phyloP scores from a whole-genome alignment of 2,329 filamentous ascomycete genomes.

The Xylaria hypoxylon region DNA sequence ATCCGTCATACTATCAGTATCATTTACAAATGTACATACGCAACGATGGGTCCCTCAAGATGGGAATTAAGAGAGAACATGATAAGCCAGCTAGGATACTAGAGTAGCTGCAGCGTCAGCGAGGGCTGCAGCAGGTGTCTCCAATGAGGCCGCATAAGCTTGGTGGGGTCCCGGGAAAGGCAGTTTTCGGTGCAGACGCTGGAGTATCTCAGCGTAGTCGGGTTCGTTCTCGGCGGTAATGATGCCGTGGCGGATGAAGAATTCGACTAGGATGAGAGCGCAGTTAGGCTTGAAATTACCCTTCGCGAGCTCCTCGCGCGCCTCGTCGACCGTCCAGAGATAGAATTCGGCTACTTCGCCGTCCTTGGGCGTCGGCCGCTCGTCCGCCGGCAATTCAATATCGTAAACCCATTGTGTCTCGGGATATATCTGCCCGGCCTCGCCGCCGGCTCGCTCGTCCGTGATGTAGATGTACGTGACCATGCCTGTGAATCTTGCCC shows the following conservation, averaged over 20 bases:
- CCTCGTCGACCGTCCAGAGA: slow-evolving; percentile 80
- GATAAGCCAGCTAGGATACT: slow-evolving; percentile 27
- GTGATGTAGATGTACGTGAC: slow-evolving; percentile 89
- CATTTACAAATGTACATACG: slow-evolving; percentile 29
- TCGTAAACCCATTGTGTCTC: slow-evolving; percentile 95
- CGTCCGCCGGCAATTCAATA: slow-evolving; percentile 76
- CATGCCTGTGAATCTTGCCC: slow-evolving; percentile 71
- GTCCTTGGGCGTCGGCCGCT: slow-evolving; percentile 82
- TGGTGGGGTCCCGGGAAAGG: slow-evolving; percentile 80
- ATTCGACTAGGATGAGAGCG: slow-evolving; percentile 84
- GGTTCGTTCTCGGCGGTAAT: slow-evolving; percentile 82
- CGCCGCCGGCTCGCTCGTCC: slow-evolving; percentile 79
- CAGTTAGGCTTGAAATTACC: slow-evolving; percentile 96
- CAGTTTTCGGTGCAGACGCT: slow-evolving; percentile 79
- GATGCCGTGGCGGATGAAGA: slow-evolving; percentile 87
- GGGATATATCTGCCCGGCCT: slow-evolving; percentile 85
- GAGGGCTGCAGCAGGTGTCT: slow-evolving; percentile 14
- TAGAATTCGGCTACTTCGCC: slow-evolving; percentile 89
- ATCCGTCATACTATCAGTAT: slow-evolving; percentile 15
- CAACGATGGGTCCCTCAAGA: slow-evolving; percentile 1
- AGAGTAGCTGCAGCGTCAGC: slow-evolving; percentile 37
- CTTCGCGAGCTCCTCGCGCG: slow-evolving; percentile 73
- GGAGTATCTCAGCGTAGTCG: slow-evolving; percentile 79
- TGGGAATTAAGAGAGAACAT: slow-evolving; percentile 8
- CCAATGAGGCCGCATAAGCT: slow-evolving; percentile 22